A percentile compares a stretch with the other conserved stretches of the same genome.
These are phyloP conservation scores for Drechslerella dactyloides DNA, from an alignment of 2,329 filamentous ascomycete genomes.

Conservation along the genomic window DNA sequence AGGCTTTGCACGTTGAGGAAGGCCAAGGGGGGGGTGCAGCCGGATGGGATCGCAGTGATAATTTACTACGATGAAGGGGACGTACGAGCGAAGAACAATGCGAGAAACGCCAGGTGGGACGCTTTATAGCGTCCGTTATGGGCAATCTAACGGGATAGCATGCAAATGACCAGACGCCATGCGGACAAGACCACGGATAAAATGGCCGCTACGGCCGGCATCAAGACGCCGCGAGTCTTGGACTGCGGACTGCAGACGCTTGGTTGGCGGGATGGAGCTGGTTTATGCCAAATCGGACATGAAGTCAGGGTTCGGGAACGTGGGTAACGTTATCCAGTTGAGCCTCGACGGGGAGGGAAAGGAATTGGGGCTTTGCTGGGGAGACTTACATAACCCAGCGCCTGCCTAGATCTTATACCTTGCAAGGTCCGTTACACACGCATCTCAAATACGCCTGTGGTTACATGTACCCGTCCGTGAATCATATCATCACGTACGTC, in stretches of 20 bases:
- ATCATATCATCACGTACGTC: too few species aligned
- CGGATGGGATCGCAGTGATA: background rate
- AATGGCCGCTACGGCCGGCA: conserved; percentile 4
- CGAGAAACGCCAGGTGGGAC: conserved; percentile 22
- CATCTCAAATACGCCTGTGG: conserved; percentile 15
- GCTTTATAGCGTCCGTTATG: conserved; percentile 38
- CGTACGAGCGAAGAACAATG: conserved; percentile 8
- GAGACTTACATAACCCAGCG: conserved; percentile 19
- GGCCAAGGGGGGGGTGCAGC: background rate
- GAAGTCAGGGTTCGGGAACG: background rate
- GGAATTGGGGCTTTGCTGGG: conserved; percentile 47
- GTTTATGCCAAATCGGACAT: background rate
- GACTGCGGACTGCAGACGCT: too few species aligned
- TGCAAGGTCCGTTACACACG: conserved; percentile 20
- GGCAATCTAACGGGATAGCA: conserved; percentile 15
- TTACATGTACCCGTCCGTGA: too few species aligned
- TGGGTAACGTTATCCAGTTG: background rate
- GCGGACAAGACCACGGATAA: conserved; percentile 12
- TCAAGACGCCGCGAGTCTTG: too few species aligned
- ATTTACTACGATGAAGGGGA: conserved; percentile 1
- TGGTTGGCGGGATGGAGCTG: too few species aligned
- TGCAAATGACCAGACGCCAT: background rate
- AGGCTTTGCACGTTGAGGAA: conserved; percentile 37
- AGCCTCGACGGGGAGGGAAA: conserved; percentile 3
- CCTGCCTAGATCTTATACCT: conserved; percentile 48